These are phyloP conservation scores for Pichia scutulata DNA, from an alignment of 805 yeast genomes.

Conservation along the genomic window DNA sequence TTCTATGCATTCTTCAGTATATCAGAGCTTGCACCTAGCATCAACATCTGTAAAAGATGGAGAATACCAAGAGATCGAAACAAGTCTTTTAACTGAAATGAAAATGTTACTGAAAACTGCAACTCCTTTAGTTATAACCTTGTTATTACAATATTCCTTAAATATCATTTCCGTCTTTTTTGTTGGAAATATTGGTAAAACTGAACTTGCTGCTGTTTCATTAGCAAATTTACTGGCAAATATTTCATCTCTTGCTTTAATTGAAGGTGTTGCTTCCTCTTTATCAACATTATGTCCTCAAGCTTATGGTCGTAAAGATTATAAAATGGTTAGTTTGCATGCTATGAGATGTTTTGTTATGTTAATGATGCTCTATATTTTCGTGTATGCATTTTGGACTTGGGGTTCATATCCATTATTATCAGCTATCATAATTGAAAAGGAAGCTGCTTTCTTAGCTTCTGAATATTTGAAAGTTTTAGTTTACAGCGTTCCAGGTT, in stretches of 20 bases:
- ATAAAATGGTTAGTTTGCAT: conserved; percentile 42
- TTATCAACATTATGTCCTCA: conserved; percentile 54
- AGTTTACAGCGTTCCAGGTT: conserved; percentile 50
- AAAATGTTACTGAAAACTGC: conserved; percentile 35
- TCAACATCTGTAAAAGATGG: conserved; percentile 19
- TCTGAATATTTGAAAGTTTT: conserved; percentile 40
- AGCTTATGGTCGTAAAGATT: conserved; percentile 49
- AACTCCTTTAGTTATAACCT: conserved; percentile 44
- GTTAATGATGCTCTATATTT: conserved; percentile 32
- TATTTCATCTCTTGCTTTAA: conserved; percentile 47
- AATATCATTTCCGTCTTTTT: conserved; percentile 47
- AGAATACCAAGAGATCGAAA: conserved; percentile 33
- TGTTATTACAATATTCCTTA: conserved; percentile 45
- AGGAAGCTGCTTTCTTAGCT: conserved; percentile 38
- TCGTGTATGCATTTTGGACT: conserved; percentile 33
- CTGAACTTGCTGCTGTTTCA: conserved; percentile 51
- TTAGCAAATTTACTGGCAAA: conserved; percentile 51
- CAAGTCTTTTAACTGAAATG: conserved; percentile 31
- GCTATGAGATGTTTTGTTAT: conserved; percentile 44
- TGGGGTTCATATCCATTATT: conserved; percentile 31
- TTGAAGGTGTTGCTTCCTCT: conserved; percentile 51
- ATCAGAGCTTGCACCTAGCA: conserved; percentile 11
- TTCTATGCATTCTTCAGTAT: conserved; percentile 14
- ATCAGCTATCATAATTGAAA: conserved; percentile 36
- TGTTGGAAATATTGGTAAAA: conserved; percentile 55